These are phyloP conservation scores for Micromonas commoda DNA, from an alignment of 139 green algal genomes.

Conservation along the genomic window DNA sequence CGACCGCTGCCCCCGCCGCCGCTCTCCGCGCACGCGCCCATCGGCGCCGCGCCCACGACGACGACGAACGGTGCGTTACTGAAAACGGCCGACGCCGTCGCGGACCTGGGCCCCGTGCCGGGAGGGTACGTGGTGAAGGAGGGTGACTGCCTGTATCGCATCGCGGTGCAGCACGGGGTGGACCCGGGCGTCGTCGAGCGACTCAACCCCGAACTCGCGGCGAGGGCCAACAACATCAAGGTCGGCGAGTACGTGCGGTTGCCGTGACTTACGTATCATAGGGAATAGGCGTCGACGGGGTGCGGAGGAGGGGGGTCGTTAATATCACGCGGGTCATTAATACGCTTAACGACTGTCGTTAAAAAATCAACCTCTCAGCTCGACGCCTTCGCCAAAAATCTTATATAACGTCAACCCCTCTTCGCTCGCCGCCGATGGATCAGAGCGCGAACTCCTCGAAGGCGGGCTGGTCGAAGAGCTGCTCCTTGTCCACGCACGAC, in stretches of 20 bases:
- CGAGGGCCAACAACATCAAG: background rate
- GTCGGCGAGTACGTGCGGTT: background rate
- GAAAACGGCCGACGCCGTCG: too few species aligned
- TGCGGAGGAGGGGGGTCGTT: background rate
- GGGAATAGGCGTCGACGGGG: too few species aligned
- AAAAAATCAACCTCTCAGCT: background rate
- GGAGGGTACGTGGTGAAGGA: too few species aligned
- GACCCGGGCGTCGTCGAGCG: background rate
- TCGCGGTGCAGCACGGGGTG: background rate
- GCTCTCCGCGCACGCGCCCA: too few species aligned
- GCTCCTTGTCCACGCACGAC: constrained; percentile 52
- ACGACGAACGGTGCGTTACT: too few species aligned
- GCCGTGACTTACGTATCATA: background rate
- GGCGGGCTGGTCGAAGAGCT: constrained; percentile 47
- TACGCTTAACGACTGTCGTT: background rate
- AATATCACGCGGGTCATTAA: background rate
- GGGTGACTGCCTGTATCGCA: background rate
- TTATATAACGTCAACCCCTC: constrained; percentile 1
- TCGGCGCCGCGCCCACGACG: too few species aligned
- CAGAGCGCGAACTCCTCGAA: constrained; percentile 51
- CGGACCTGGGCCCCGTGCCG: too few species aligned
- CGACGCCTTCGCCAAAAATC: background rate
- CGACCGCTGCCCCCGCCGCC: too few species aligned
- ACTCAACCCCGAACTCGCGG: background rate
- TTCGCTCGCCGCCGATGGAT: constrained; percentile 1